phyloP scores from a whole-genome alignment of 2,329 filamentous ascomycete genomes.

The Gremmenia infestans region DNA sequence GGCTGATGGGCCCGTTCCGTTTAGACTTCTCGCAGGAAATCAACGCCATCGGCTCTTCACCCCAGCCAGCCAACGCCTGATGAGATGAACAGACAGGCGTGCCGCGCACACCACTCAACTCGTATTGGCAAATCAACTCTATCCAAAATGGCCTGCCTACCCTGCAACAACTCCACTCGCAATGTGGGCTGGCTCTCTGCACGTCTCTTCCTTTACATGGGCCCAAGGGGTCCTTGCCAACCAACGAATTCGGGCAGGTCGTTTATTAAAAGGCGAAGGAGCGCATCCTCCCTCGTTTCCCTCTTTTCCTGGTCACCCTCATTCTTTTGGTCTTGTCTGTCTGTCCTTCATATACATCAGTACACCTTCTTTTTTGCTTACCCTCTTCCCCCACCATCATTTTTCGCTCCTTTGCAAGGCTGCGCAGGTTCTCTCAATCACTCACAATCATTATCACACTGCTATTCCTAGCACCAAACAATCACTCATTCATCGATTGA shows the following conservation, averaged over 20 bases:
- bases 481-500: conserved; percentile 22
- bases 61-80: not conserved
- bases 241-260: not conserved
- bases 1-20: not conserved
- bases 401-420: conserved; percentile 12
- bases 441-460: conserved; percentile 6
- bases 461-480: not conserved
- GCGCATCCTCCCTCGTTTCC: not conserved
- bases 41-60: not conserved
- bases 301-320: not conserved
- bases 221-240: not conserved
- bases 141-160: too few relatives aligned
- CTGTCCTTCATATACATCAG: not conserved
- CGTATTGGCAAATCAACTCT: not conserved
- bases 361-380: not conserved
- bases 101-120: not conserved
- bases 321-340: not conserved
- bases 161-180: too few relatives aligned
- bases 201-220: too few relatives aligned
- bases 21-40: not conserved
- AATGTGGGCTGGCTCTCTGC: too few relatives aligned
- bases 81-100: not conserved
- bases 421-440: conserved; percentile 3
- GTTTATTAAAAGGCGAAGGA: not conserved
- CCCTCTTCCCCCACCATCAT: not conserved